Conservation (phyloP, 257 asterid species). For the Gentiana macrophylla region DNA sequence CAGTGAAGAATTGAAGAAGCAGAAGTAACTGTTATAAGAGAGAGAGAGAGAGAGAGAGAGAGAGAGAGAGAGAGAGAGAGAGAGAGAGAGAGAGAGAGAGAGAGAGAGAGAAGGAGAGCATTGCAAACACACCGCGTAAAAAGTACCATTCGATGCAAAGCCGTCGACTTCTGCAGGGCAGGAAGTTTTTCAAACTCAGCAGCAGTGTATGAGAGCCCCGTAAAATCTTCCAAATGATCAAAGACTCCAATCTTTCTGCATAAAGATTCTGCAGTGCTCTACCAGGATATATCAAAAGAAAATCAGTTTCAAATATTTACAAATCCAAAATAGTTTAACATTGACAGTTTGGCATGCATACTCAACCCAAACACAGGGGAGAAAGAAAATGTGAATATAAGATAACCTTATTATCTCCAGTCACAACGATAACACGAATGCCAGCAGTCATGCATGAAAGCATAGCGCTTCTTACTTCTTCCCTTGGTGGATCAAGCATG, state of each 20-base stretch:
- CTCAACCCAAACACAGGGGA: slow-evolving; percentile 2
- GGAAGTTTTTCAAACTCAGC: slow-evolving; percentile 95
- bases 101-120: background rate
- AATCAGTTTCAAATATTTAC: slow-evolving; percentile 7
- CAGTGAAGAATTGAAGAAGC: too few species aligned
- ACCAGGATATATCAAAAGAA: slow-evolving; percentile 17
- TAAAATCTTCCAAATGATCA: slow-evolving; percentile 72
- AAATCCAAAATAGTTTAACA: slow-evolving; percentile 6
- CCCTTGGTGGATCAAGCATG: slow-evolving; percentile 99
- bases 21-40: too few species aligned
- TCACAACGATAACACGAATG: slow-evolving; percentile 94
- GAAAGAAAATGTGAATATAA: background rate
- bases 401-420: slow-evolving; percentile 97
- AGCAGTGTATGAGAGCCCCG: slow-evolving; percentile 87
- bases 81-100: too few species aligned
- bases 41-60: too few species aligned
- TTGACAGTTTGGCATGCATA: slow-evolving; percentile 3
- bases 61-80: too few species aligned
- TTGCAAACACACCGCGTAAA: slow-evolving; percentile 51
- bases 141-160: slow-evolving; percentile 82
- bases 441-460: slow-evolving; percentile 98
- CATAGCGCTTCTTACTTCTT: slow-evolving; percentile 88
- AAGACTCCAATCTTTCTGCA: slow-evolving; percentile 82
- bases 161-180: slow-evolving; percentile 72
- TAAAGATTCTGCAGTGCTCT: slow-evolving; percentile 94